Percentiles rank a stretch among this genome's conserved stretches.
Conservation (phyloP, 306 rosid species). For the Rosa persica region DNA sequence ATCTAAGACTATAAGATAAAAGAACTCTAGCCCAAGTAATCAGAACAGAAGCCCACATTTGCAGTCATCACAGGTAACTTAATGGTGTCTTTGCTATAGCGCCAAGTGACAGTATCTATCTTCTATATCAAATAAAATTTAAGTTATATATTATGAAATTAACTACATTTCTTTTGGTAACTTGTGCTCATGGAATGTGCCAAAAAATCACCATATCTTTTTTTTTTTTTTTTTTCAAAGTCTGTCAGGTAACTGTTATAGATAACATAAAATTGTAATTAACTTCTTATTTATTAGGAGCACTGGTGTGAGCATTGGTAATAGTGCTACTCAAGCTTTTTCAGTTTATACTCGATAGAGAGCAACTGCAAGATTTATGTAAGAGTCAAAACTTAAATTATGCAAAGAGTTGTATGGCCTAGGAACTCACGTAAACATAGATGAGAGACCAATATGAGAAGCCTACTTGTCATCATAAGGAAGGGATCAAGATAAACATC, state of each 20-base stretch:
- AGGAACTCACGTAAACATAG: neutral
- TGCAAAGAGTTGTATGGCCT: neutral
- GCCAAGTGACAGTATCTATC: neutral
- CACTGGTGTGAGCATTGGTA: neutral
- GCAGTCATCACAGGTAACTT: slow-evolving; percentile 8
- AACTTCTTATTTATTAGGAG: neutral
- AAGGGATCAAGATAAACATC: neutral
- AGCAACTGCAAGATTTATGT: neutral
- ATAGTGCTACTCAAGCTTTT: neutral
- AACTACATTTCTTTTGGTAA: neutral
- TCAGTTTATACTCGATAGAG: neutral
- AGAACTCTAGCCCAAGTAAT: neutral
- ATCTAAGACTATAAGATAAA: slow-evolving; percentile 24
- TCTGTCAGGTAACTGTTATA: neutral
- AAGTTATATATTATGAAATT: neutral
- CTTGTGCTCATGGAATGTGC: neutral
- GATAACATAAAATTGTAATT: neutral
- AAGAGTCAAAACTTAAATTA: neutral
- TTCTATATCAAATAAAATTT: neutral
- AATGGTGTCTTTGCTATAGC: neutral
- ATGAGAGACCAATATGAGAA: neutral
- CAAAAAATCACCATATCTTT: neutral
- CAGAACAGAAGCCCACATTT: neutral
- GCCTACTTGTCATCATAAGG: neutral
- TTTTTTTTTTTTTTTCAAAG: neutral